Evolutionary conservation across 177 flowering plant species (phyloP), one percentile per base, ranked within the genome.

Genomic region (Vitis hybrid): DNA sequence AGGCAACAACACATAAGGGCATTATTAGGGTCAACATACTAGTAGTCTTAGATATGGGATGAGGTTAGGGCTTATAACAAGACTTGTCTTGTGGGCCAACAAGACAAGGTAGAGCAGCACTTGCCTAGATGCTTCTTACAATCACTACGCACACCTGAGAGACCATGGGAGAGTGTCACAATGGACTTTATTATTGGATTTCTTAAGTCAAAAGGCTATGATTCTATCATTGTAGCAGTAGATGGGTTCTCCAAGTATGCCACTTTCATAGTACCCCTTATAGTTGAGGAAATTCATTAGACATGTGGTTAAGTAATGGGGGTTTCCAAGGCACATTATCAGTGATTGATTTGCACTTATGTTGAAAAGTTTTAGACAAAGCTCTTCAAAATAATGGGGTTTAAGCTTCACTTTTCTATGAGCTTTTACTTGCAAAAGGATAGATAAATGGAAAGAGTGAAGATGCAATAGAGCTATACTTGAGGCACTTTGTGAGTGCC

Each of bases 181-280:
- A 72, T 30, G 32, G 32, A 30, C 32, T 30, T 30, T 30, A 30
- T 30, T 30, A 30, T 30, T 30, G 32, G 32, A 1, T 15, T 79
- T 0, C 67, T 74, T 0, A 65, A 55, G 63, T 53, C 30, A 2
- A 70, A 69, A 3, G 62, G 68, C 2, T 62, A 21, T 32, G 51
- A 59, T 1, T 13, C 21, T 2, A 63, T 74, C 27, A 12, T 70
- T 1, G 77, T 69, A 20, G 48, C 65, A 8, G 69, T 74, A 14
- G 77, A 74, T 9, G 0, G 46, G 13, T 65, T 70, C 30, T 70
- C 66, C 13, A 69, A 74, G 51, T 74, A 74, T 54, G 54, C 46
- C 2, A 64, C 62, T 0, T 74, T 73, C 48, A 67, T 67, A 1
- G 49, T 57, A 0, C 17, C 67, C 4, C 54, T 53, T 2, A 32